phyloP scores from a whole-genome alignment of 805 yeast genomes.

The Metschnikowia koreensis region DNA sequence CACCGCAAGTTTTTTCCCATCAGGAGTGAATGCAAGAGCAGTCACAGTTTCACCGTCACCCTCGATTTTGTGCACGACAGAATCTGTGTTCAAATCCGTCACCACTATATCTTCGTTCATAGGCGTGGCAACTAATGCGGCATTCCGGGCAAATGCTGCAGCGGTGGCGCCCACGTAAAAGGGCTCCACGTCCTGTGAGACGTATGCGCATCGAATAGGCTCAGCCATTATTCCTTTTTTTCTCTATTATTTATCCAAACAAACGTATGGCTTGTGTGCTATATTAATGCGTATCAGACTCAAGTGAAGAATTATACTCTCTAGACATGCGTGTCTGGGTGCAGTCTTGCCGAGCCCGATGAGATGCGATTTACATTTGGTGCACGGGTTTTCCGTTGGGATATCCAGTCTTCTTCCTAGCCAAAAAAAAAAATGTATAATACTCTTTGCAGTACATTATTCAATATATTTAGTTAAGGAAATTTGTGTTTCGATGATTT shows the following conservation, averaged over 20 bases:
- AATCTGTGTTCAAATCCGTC: slow-evolving; percentile 59
- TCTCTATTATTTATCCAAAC: neutral
- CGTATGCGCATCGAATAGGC: slow-evolving; percentile 17
- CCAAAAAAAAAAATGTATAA: neutral
- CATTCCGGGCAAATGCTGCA: slow-evolving; percentile 65
- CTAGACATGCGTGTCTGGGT: slow-evolving; percentile 2
- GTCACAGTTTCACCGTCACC: slow-evolving; percentile 87
- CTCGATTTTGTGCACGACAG: slow-evolving; percentile 57
- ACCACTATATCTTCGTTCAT: slow-evolving; percentile 73
- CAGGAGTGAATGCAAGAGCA: slow-evolving; percentile 71
- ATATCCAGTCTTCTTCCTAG: no score
- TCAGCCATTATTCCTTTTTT: slow-evolving; percentile 14
- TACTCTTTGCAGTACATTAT: neutral
- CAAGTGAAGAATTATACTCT: slow-evolving; percentile 1
- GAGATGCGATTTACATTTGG: slow-evolving; percentile 10
- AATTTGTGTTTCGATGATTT: no score
- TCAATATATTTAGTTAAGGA: no score
- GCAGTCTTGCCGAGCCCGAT: slow-evolving; percentile 17
- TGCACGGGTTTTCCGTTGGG: no score
- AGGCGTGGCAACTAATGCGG: slow-evolving; percentile 71
- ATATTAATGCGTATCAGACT: neutral
- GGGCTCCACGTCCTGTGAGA: slow-evolving; percentile 57
- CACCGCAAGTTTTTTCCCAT: slow-evolving; percentile 65
- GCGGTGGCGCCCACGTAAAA: slow-evolving; percentile 83
- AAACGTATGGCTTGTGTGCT: neutral